A percentile compares a stretch with the other conserved stretches of the same genome.
These are phyloP conservation scores for Magnaporthiopsis poae DNA, from an alignment of 2,329 filamentous ascomycete genomes.

Conservation along the genomic window DNA sequence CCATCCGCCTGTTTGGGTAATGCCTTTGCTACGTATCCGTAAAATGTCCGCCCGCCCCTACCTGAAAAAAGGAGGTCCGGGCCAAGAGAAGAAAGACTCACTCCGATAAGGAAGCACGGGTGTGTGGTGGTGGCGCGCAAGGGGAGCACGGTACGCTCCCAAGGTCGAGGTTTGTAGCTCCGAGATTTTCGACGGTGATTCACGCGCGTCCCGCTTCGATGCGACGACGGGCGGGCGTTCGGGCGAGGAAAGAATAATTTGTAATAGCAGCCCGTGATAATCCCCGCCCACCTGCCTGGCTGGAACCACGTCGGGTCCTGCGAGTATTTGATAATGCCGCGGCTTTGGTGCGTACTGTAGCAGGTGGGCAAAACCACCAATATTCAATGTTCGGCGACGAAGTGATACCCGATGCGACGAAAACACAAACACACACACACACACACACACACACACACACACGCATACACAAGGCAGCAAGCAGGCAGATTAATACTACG, in stretches of 20 bases:
- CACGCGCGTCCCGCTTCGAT: not conserved
- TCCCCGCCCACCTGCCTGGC: not conserved
- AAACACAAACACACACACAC: not conserved
- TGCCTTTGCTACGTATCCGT: not conserved
- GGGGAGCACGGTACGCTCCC: not conserved
- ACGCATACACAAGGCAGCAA: too few species aligned
- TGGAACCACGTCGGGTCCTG: not conserved
- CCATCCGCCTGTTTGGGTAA: not conserved
- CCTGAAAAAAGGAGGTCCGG: not conserved
- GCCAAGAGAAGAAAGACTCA: too few species aligned
- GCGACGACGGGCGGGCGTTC: not conserved
- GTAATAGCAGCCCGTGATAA: not conserved
- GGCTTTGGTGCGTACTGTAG: not conserved
- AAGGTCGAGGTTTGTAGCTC: not conserved
- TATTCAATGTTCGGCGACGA: too few species aligned
- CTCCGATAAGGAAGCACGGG: too few species aligned
- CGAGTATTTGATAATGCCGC: not conserved
- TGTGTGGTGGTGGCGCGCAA: not conserved
- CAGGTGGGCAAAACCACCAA: too few species aligned
- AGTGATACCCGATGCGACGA: not conserved
- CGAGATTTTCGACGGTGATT: not conserved
- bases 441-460: too few species aligned
- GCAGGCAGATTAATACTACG: too few species aligned
- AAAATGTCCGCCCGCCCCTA: not conserved
- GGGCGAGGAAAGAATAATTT: not conserved